phyloP scores from a whole-genome alignment of 345 rosid genomes.

The Heritiera littoralis region DNA sequence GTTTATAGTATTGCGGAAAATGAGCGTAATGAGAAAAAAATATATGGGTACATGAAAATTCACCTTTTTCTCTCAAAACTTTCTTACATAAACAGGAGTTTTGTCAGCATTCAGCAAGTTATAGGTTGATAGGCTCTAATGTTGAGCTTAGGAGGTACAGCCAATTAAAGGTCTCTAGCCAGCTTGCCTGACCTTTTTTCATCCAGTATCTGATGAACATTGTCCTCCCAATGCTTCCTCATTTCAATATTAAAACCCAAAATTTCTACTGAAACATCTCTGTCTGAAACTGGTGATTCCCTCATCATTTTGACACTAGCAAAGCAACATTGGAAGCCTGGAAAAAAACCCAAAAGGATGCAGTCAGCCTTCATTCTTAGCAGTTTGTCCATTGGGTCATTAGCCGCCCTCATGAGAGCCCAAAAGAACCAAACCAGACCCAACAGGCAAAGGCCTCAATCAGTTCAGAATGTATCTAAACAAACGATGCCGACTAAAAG shows the following conservation, averaged over 20 bases:
- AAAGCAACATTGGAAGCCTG: background rate
- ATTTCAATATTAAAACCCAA: background rate
- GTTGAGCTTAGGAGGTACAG: conserved; percentile 1
- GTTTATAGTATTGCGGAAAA: too few species aligned
- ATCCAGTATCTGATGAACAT: background rate
- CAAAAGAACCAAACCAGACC: background rate
- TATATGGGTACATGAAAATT: too few species aligned
- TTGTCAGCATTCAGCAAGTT: background rate
- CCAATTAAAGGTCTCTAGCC: conserved; percentile 1
- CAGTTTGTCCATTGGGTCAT: background rate
- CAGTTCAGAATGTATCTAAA: background rate
- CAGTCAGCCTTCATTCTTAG: background rate
- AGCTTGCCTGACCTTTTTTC: background rate
- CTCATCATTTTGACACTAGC: background rate
- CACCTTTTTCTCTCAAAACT: too few species aligned
- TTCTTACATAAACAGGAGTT: background rate
- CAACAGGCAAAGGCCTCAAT: background rate
- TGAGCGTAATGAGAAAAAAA: too few species aligned
- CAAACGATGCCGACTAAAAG: too few species aligned
- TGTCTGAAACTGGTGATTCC: background rate
- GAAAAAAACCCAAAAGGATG: too few species aligned
- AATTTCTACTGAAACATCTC: background rate
- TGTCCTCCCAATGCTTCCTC: background rate
- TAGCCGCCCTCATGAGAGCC: background rate
- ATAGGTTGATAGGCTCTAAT: background rate